Conservation (phyloP, 805 yeast genomes). For the Saccharomycopsis synnaedendra region DNA sequence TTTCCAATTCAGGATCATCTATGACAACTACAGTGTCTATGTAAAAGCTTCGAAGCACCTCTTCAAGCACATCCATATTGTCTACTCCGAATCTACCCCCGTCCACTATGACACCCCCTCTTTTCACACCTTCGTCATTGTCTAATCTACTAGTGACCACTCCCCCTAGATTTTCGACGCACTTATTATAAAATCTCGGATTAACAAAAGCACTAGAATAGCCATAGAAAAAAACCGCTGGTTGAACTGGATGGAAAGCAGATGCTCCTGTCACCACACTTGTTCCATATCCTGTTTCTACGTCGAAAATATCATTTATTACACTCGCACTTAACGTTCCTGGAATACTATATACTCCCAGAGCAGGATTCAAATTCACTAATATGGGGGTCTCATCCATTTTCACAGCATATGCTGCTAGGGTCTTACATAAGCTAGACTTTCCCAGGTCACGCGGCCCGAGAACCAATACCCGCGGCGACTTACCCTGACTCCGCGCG, state of each 20-base stretch:
- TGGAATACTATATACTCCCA: constrained; percentile 64
- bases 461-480: constrained; percentile 45
- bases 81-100: constrained; percentile 53
- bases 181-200: constrained; percentile 20
- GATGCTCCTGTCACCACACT: constrained; percentile 68
- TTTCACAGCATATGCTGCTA: constrained; percentile 68
- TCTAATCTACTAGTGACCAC: constrained; percentile 33
- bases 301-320: constrained; percentile 67
- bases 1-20: constrained; percentile 59
- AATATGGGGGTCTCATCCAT: constrained; percentile 51
- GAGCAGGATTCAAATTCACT: constrained; percentile 69
- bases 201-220: constrained; percentile 49
- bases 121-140: constrained; percentile 33
- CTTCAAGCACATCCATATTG: constrained; percentile 40
- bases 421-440: constrained; percentile 56
- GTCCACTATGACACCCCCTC: constrained; percentile 59
- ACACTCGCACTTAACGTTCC: constrained; percentile 82
- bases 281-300: constrained; percentile 71
- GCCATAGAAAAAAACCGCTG: constrained; percentile 76
- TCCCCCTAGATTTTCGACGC: constrained; percentile 22
- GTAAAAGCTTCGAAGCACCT: constrained; percentile 46
- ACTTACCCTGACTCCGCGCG: constrained; percentile 22
- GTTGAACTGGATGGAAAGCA: constrained; percentile 75
- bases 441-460: constrained; percentile 76
- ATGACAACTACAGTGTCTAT: constrained; percentile 51